Evolutionary conservation across 2,329 filamentous ascomycete species (phyloP).

Genomic region (Trichoderma citrinoviride): DNA sequence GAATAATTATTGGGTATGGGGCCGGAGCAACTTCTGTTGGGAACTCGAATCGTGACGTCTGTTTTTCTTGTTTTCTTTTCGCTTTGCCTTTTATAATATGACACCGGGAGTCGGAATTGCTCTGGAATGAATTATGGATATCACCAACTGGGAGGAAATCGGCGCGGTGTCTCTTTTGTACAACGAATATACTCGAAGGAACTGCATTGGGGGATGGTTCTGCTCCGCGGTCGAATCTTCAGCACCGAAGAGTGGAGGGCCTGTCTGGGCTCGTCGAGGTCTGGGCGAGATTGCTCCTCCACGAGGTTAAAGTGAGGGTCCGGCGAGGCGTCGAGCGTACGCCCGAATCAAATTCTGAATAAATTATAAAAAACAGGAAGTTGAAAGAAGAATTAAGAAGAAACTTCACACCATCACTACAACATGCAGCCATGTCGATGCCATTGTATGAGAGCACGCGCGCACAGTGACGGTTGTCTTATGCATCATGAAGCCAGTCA

Average conservation of each 20-base stretch:
- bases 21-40: constrained; percentile 18
- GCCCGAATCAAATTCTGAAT: constrained; percentile 41
- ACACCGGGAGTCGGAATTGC: constrained; percentile 31
- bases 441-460: constrained; percentile 4
- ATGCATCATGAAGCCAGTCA: constrained; percentile 8
- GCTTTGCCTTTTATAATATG: constrained; percentile 19
- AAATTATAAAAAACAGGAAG: constrained; percentile 26
- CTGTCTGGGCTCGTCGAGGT: constrained; percentile 30
- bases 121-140: constrained; percentile 36
- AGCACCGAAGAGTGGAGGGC: constrained; percentile 66
- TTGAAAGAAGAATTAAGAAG: constrained; percentile 4
- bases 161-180: constrained; percentile 50
- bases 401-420: constrained; percentile 6
- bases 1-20: constrained; percentile 54
- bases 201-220: constrained; percentile 50
- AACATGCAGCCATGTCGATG: constrained; percentile 1
- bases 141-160: constrained; percentile 30
- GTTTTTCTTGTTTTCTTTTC: constrained; percentile 24
- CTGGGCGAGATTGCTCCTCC: constrained; percentile 46
- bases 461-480: constrained; percentile 11
- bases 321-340: constrained; percentile 63
- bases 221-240: constrained; percentile 61
- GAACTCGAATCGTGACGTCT: constrained; percentile 25
- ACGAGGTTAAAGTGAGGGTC: constrained; percentile 71
- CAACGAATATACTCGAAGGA: constrained; percentile 40